Evolutionary conservation across 441 rosid genomes (phyloP).

Genomic region (Eugenia klotzschiana): DNA sequence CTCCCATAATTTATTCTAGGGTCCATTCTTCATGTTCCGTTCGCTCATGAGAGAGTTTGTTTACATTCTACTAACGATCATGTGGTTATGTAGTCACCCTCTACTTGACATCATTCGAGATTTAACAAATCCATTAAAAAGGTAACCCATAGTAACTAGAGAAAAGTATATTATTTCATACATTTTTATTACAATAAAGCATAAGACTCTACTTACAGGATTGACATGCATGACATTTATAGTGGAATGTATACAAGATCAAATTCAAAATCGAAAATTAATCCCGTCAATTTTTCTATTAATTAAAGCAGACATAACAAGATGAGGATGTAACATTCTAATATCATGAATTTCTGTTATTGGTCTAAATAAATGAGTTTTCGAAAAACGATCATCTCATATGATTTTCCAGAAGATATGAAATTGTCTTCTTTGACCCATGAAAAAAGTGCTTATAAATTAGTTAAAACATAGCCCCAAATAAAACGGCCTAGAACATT

Average conservation of each 20-base stretch:
- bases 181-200: constrained; percentile 15
- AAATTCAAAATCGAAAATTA: neutral
- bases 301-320: neutral
- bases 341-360: neutral
- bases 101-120: neutral
- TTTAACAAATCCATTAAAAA: neutral
- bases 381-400: neutral
- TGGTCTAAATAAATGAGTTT: neutral
- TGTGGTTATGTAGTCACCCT: neutral
- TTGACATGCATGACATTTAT: neutral
- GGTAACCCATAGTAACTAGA: neutral
- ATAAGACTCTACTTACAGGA: constrained; percentile 8
- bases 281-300: neutral
- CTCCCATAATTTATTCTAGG: neutral
- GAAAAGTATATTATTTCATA: neutral
- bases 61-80: neutral
- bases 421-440: neutral
- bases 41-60: neutral
- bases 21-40: rapidly evolving
- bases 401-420: neutral
- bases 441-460: too few relatives aligned
- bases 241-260: neutral
- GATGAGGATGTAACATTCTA: neutral
- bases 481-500: neutral
- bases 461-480: neutral